A percentile compares a stretch with the other conserved stretches of the same genome.
Evolutionary conservation across 768 basidiomycete species (phyloP).

Genomic region (Tephrocybe sp.): DNA sequence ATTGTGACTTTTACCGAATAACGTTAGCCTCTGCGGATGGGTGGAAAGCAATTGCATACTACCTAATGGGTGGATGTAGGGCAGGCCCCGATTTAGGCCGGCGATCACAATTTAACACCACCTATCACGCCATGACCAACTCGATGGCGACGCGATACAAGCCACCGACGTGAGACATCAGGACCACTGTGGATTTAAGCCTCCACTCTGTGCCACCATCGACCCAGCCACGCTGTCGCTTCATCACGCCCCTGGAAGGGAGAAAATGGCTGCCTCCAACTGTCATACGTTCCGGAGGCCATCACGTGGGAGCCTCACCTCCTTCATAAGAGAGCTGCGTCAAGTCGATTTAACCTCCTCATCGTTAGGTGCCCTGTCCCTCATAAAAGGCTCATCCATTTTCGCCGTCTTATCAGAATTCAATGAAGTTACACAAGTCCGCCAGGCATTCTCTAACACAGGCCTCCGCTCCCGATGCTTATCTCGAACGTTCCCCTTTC

Average conservation of each 20-base stretch:
- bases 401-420: neutral
- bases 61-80: conserved; percentile 7
- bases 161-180: conserved; percentile 10
- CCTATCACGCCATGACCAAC: conserved; percentile 15
- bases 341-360: conserved; percentile 10
- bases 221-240: conserved; percentile 10
- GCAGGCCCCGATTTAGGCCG: conserved; percentile 12
- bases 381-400: neutral
- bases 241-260: conserved; percentile 15
- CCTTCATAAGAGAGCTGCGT: conserved; percentile 9
- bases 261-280: conserved; percentile 5
- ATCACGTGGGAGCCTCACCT: conserved; percentile 20
- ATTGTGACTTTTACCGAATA: neutral
- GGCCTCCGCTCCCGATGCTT: conserved; percentile 2
- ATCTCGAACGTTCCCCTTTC: neutral
- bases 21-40: neutral
- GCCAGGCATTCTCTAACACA: conserved; percentile 2
- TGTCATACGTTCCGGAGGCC: conserved; percentile 6
- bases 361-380: neutral
- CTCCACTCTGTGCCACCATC: conserved; percentile 9
- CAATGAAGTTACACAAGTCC: conserved; percentile 6
- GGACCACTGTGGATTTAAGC: conserved; percentile 1
- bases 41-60: neutral
- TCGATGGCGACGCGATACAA: conserved; percentile 1
- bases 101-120: conserved; percentile 12